A percentile compares a stretch with the other conserved stretches of the same genome.
phyloP scores from a whole-genome alignment of 495 filamentous ascomycete species.

The Zalerion maritima region DNA sequence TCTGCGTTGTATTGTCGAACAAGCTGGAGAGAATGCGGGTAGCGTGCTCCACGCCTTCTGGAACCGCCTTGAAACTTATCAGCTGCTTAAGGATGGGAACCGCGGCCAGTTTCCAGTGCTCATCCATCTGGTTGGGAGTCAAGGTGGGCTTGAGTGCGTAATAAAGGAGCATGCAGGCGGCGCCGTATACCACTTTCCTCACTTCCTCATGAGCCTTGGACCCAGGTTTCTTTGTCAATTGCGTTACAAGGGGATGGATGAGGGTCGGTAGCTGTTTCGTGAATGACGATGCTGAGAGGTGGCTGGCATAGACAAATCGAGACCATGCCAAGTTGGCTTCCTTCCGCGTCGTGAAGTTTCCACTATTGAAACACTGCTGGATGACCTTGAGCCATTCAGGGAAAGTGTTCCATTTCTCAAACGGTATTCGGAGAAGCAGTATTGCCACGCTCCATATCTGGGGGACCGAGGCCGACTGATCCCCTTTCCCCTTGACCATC shows the following conservation, averaged over 20 bases:
- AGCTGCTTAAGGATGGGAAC: slow-evolving; percentile 36
- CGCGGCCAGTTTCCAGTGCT: slow-evolving; percentile 69
- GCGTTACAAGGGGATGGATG: slow-evolving; percentile 49
- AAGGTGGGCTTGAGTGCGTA: slow-evolving; percentile 66
- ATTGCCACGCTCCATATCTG: slow-evolving; percentile 77
- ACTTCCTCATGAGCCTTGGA: slow-evolving; percentile 38
- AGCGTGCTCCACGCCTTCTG: slow-evolving; percentile 26
- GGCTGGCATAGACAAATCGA: slow-evolving; percentile 57
- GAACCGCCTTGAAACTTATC: slow-evolving; percentile 12
- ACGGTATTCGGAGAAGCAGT: slow-evolving; percentile 51
- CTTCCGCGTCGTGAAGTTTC: slow-evolving; percentile 51
- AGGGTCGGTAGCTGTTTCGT: slow-evolving; percentile 49
- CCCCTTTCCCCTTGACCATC: slow-evolving; percentile 55
- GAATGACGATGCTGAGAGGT: slow-evolving; percentile 45
- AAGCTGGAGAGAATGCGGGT: slow-evolving; percentile 52
- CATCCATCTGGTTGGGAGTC: slow-evolving; percentile 44
- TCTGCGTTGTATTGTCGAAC: slow-evolving; percentile 47
- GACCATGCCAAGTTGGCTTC: slow-evolving; percentile 77
- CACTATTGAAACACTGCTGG: slow-evolving; percentile 72
- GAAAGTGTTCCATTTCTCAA: slow-evolving; percentile 61
- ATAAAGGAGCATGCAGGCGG: slow-evolving; percentile 69
- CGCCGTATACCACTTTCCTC: slow-evolving; percentile 45
- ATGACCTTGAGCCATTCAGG: slow-evolving; percentile 60
- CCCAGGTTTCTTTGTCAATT: slow-evolving; percentile 49
- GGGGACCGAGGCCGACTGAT: slow-evolving; percentile 50